Conservation (phyloP, 2,329 filamentous ascomycete species). For the Parafenestella ontariensis region DNA sequence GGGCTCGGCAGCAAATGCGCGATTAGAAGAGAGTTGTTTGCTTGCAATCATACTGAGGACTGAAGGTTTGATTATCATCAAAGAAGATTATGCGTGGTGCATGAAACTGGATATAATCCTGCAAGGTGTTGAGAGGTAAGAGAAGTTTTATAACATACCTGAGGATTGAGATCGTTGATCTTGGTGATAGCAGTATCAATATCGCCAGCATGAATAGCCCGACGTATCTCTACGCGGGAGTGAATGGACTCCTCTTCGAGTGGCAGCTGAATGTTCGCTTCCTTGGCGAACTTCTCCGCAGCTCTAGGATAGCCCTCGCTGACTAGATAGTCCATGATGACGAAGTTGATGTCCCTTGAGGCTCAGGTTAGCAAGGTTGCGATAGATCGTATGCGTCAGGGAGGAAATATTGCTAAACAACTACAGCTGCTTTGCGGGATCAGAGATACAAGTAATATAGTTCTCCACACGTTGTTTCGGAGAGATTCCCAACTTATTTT, state of each 20-base stretch:
- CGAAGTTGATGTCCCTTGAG: conserved; percentile 85
- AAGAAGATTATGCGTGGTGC: conserved; percentile 97
- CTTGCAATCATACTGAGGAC: conserved; percentile 78
- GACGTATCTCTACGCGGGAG: conserved; percentile 81
- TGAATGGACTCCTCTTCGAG: conserved; percentile 76
- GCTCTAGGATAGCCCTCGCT: conserved; percentile 94
- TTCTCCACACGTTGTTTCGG: conserved; percentile 95
- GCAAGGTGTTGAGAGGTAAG: conserved; percentile 50
- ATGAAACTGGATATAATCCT: conserved; percentile 99
- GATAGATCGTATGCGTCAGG: not conserved
- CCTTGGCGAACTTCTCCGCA: conserved; percentile 89
- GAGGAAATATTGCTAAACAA: conserved; percentile 15
- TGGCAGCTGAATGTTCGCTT: conserved; percentile 83
- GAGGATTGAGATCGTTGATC: conserved; percentile 87
- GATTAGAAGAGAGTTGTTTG: conserved; percentile 9
- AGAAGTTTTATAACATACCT: conserved; percentile 68
- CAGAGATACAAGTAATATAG: conserved; percentile 79
- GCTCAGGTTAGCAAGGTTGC: conserved; percentile 33
- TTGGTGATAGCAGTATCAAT: conserved; percentile 85
- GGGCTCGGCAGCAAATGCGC: conserved; percentile 12
- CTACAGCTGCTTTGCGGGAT: conserved; percentile 48
- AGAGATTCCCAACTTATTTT: conserved; percentile 99
- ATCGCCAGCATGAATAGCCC: conserved; percentile 82
- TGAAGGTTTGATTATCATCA: conserved; percentile 91
- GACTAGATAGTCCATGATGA: conserved; percentile 96